These are phyloP conservation scores for Pilatotrama ljubarskyi DNA, from an alignment of 768 basidiomycete genomes.

Conservation along the genomic window DNA sequence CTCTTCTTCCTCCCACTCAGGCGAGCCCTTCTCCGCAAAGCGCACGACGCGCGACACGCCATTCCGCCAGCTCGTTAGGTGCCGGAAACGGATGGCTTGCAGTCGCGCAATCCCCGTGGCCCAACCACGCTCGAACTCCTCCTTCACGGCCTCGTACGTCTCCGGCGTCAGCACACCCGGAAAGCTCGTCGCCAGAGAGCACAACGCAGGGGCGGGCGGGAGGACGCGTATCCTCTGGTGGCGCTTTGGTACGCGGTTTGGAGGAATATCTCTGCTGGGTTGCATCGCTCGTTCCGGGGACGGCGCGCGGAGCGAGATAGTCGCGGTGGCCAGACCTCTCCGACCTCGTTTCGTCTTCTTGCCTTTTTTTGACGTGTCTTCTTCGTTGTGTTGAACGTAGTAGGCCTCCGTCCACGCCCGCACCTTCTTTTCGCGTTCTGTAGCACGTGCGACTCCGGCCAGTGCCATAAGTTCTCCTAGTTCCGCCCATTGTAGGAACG, in stretches of 20 bases:
- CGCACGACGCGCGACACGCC: conserved; percentile 44
- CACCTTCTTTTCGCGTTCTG: conserved; percentile 65
- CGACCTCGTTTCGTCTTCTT: conserved; percentile 41
- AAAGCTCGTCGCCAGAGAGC: conserved; percentile 48
- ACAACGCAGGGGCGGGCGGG: conserved; percentile 52
- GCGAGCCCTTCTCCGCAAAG: conserved; percentile 33
- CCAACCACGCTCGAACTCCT: conserved; percentile 66
- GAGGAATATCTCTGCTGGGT: neutral
- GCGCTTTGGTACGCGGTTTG: neutral
- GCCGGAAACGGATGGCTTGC: conserved; percentile 45
- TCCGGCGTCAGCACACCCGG: conserved; percentile 31
- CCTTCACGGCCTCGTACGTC: conserved; percentile 41
- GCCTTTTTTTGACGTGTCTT: neutral
- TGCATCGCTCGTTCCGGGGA: conserved; percentile 5
- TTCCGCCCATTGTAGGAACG: conserved; percentile 55
- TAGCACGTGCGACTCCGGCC: conserved; percentile 58
- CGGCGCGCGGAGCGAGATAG: conserved; percentile 50
- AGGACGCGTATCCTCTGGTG: conserved; percentile 53
- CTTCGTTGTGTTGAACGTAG: conserved; percentile 1
- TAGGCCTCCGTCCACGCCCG: conserved; percentile 47
- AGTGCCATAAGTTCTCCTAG: conserved; percentile 64
- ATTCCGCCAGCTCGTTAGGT: conserved; percentile 48
- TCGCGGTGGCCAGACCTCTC: conserved; percentile 63
- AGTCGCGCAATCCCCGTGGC: conserved; percentile 56
- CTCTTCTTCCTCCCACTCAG: conserved; percentile 27